Percentiles rank a stretch among this genome's conserved stretches.
phyloP scores from a whole-genome alignment of 768 basidiomycete species.

The Russula emetica region DNA sequence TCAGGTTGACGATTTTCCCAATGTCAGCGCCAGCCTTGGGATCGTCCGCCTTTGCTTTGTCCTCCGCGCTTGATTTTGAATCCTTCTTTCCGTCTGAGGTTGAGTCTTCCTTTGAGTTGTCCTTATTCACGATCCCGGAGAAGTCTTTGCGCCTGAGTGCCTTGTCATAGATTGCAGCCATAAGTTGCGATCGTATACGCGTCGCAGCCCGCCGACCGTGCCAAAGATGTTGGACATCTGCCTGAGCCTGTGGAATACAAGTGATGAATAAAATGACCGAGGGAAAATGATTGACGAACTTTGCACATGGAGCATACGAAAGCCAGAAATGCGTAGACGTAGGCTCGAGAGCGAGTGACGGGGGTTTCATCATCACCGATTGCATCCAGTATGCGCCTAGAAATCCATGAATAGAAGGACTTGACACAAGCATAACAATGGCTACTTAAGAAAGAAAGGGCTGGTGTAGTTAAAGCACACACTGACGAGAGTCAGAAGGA shows the following conservation, averaged over 20 bases:
- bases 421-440: neutral
- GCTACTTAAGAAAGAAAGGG: slow-evolving; percentile 75
- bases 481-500: slow-evolving; percentile 59
- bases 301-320: slow-evolving; percentile 59
- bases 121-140: slow-evolving; percentile 65
- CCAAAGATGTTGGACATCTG: slow-evolving; percentile 77
- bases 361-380: slow-evolving; percentile 46
- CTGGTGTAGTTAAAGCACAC: slow-evolving; percentile 74
- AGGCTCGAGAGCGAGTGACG: slow-evolving; percentile 56
- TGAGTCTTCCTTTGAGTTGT: slow-evolving; percentile 29
- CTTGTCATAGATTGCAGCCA: slow-evolving; percentile 87
- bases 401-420: neutral
- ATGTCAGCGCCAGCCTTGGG: slow-evolving; percentile 77
- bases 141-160: slow-evolving; percentile 79
- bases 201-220: slow-evolving; percentile 71
- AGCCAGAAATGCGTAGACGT: slow-evolving; percentile 73
- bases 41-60: slow-evolving; percentile 38
- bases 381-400: slow-evolving; percentile 53
- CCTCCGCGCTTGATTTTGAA: slow-evolving; percentile 5
- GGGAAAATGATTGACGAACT: slow-evolving; percentile 32
- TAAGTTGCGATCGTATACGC: slow-evolving; percentile 71
- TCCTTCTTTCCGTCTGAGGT: slow-evolving; percentile 19
- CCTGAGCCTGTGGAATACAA: slow-evolving; percentile 33
- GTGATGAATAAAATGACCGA: neutral
- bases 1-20: slow-evolving; percentile 87